Conservation (phyloP, 441 rosid species). For the Eutrema salsugineum region DNA sequence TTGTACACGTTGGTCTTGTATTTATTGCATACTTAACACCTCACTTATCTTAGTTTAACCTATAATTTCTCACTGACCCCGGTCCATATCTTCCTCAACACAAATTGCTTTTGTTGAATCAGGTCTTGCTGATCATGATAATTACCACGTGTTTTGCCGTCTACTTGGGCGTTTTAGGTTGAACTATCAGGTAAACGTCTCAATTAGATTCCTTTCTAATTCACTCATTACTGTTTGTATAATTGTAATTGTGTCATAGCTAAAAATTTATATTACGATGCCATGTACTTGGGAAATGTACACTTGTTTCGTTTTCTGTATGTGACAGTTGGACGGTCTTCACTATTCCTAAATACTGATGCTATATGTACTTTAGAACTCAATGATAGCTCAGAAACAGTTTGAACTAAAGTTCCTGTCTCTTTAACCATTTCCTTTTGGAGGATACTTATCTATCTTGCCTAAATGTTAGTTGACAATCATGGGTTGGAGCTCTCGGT, state of each 20-base stretch:
- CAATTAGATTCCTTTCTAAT: neutral
- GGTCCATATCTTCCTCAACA: neutral
- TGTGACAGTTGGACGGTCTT: neutral
- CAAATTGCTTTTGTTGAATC: conserved; percentile 31
- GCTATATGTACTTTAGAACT: neutral
- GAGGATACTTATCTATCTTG: neutral
- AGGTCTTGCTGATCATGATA: conserved; percentile 99
- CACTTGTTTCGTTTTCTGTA: neutral
- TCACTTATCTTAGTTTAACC: neutral
- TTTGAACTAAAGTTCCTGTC: neutral
- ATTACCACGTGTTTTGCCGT: conserved; percentile 98
- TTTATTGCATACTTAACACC: neutral
- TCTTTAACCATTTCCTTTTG: neutral
- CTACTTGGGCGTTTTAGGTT: conserved; percentile 97
- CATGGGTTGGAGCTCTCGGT: neutral
- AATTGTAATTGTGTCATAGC: neutral
- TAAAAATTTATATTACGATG: neutral
- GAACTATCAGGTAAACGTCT: conserved; percentile 80
- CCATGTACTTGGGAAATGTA: neutral
- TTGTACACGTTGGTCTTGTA: neutral
- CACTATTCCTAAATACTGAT: neutral
- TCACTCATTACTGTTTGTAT: neutral
- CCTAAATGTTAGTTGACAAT: conserved; percentile 4
- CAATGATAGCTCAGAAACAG: conserved; percentile 5
- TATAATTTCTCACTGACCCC: neutral